Base-by-base conservation (phyloP, 1,139 yeast species). In the Blastobotrys buckinghamii region DNA sequence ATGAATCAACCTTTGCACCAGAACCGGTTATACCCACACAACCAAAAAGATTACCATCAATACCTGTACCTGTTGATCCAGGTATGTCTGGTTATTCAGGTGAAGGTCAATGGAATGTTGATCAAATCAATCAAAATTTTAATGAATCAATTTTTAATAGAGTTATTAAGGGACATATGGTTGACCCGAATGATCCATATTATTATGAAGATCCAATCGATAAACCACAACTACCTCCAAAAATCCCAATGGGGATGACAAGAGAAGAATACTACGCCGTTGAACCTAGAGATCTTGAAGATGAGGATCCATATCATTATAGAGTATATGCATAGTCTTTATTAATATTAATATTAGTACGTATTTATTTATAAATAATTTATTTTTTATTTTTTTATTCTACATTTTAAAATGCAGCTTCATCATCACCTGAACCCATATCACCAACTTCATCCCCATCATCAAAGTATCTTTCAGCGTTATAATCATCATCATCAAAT, bases 401-500 rank as follows among this genome's bases (percentile, higher is more conserved):
- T 17, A 9, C 39, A 5, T 12, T 16, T 41, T 42, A 48, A 27
- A 48, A 58, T 40, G 57, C 59, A 10, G 59, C 59, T 7, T 37
- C 49, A n/a, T 48, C 39, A 34, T 44, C 45, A 55, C 77, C 84
- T 48, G 70, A 74, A 42, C 72, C 81, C 6, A 9, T 9, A 49
- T 76, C 82, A 24, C 73, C 79, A 38, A 69, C 76, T 12, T 73
- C 72, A 43, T 71, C 77, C 19, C 77, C 78, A 48, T 71, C 76
- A 47, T 74, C 78, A 52, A 62, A 63, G 55, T 71, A 73, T 50
- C 81, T 81, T 58, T 78, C 83, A 50, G 79, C 82, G 59, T 79
- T 79, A 59, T 80, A 79, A 56, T 78, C 79, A 62, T 86, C 95
- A 42, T 88, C 95, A 53, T 83, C 88, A 52, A 81, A 89, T 55